Conservation (phyloP, 2,329 filamentous ascomycete species). For the Aspergillus sojae region DNA sequence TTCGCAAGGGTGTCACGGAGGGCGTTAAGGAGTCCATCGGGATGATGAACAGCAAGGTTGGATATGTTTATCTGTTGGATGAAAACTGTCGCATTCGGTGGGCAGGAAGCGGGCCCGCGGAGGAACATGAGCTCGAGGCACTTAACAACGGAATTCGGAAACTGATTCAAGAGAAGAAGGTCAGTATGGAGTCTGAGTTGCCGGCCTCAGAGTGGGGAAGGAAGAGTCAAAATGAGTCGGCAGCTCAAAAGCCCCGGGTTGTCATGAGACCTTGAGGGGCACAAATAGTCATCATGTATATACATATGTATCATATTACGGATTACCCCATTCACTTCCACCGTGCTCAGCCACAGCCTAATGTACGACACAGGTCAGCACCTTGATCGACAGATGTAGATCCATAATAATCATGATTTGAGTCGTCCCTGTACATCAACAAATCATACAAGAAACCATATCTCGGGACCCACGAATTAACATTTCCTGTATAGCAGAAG, state of each 20-base stretch:
- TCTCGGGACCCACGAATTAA: slow-evolving; percentile 14
- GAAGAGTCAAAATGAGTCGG: slow-evolving; percentile 5
- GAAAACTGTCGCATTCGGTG: slow-evolving; percentile 86
- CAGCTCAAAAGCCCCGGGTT: slow-evolving; percentile 21
- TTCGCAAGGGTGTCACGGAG: slow-evolving; percentile 59
- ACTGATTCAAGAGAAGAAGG: slow-evolving; percentile 45
- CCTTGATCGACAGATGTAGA: not conserved
- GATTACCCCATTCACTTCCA: not conserved
- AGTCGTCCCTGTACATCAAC: not conserved
- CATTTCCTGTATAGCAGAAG: slow-evolving; percentile 16
- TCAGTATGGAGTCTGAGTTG: slow-evolving; percentile 25
- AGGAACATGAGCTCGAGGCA: slow-evolving; percentile 43
- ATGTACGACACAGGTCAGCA: not conserved
- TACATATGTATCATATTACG: slow-evolving; percentile 16
- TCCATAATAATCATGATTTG: not conserved
- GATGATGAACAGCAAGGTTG: slow-evolving; percentile 85
- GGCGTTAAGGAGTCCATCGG: slow-evolving; percentile 62
- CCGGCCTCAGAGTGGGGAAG: slow-evolving; percentile 24
- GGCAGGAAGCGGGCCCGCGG: slow-evolving; percentile 71
- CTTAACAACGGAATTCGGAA: slow-evolving; percentile 46
- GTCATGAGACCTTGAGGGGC: slow-evolving; percentile 17
- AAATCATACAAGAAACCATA: not conserved
- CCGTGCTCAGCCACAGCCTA: not conserved
- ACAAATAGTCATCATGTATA: slow-evolving; percentile 10
- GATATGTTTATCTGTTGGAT: slow-evolving; percentile 91